Evolutionary conservation across 495 filamentous ascomycete genomes (phyloP), one percentile per base, ranked within the genome.

Genomic region (Penicillium verhagenii): DNA sequence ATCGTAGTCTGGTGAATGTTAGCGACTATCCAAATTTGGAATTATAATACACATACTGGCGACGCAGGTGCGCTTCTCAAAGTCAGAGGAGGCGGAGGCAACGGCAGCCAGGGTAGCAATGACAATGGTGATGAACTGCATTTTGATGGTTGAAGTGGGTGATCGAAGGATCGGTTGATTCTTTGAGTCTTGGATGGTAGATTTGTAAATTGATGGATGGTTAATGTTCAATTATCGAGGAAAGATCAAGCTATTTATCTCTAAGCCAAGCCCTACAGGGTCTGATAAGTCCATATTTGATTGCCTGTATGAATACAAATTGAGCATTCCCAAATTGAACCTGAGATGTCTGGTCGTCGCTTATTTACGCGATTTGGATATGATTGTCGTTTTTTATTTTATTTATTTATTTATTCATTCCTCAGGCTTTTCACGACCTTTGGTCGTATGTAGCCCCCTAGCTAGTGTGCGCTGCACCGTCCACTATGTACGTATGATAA

Each of bases 401-500:
- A n/a, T n/a, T n/a, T n/a, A n/a, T n/a, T n/a, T n/a, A n/a, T n/a
- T 45, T 45, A 45, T 45, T 45, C n/a, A 45, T 45, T 25, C 23
- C 42, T 45, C 20, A 45, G 42, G 45, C 45, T 48, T 48, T 48
- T 48, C 45, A 33, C 45, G 45, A 29, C 45, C 45, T 48, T 48
- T 14, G 45, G 26, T 48, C 53, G 47, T 39, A 35, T 38, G 51
- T 20, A 38, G 52, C 28, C 63, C 57, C 54, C 37, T 42, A 53
- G 35, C 45, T 47, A 47, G 45, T 48, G 45, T 48, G 45, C 45
- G 26, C 45, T 31, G 45, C 45, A 25, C 45, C 45, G 25, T 18
- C 18, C 25, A 31, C 13, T 48, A 48, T 48, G 45, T 48, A 31
- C n/a, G 33, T 31, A 10, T 28, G 45, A 48, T 48, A 26, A 26